Evolutionary conservation across 345 rosid species (phyloP).

Genomic region (Capsella bursapastoris): DNA sequence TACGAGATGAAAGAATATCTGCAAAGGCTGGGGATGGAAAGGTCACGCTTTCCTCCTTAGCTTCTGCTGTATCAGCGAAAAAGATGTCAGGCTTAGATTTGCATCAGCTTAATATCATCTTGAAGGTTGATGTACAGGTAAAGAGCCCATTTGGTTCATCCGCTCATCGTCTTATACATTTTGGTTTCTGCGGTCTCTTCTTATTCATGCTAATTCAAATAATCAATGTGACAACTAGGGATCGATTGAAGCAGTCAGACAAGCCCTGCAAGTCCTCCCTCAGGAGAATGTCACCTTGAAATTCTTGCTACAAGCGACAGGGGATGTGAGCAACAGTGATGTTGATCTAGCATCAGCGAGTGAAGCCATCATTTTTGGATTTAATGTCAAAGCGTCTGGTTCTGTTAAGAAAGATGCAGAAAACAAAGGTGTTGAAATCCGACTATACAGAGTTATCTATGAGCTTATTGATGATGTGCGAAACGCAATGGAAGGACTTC

Average conservation of each 20-base stretch:
- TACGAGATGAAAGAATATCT: slow-evolving; percentile 80
- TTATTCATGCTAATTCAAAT: slow-evolving; percentile 20
- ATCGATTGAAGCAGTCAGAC: slow-evolving; percentile 93
- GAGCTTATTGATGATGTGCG: slow-evolving; percentile 94
- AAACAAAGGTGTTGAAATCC: slow-evolving; percentile 90
- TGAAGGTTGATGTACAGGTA: slow-evolving; percentile 99
- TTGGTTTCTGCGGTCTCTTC: slow-evolving; percentile 17
- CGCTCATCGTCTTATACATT: slow-evolving; percentile 1
- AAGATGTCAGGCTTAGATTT: slow-evolving; percentile 87
- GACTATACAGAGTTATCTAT: slow-evolving; percentile 86
- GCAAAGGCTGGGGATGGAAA: slow-evolving; percentile 97
- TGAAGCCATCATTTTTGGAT: slow-evolving; percentile 86
- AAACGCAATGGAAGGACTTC: slow-evolving; percentile 98
- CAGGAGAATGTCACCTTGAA: slow-evolving; percentile 89
- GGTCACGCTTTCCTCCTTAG: slow-evolving; percentile 93
- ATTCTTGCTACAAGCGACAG: slow-evolving; percentile 89
- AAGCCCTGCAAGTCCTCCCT: slow-evolving; percentile 91
- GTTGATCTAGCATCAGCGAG: slow-evolving; percentile 93
- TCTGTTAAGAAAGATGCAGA: slow-evolving; percentile 86
- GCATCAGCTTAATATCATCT: slow-evolving; percentile 89
- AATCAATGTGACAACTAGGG: slow-evolving; percentile 62
- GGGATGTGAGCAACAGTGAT: slow-evolving; percentile 88
- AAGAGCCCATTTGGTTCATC: slow-evolving; percentile 13
- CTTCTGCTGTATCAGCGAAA: slow-evolving; percentile 86
- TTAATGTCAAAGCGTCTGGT: slow-evolving; percentile 80